Evolutionary conservation across 495 filamentous ascomycete species (phyloP).

Genomic region (Penicillium arizonense): DNA sequence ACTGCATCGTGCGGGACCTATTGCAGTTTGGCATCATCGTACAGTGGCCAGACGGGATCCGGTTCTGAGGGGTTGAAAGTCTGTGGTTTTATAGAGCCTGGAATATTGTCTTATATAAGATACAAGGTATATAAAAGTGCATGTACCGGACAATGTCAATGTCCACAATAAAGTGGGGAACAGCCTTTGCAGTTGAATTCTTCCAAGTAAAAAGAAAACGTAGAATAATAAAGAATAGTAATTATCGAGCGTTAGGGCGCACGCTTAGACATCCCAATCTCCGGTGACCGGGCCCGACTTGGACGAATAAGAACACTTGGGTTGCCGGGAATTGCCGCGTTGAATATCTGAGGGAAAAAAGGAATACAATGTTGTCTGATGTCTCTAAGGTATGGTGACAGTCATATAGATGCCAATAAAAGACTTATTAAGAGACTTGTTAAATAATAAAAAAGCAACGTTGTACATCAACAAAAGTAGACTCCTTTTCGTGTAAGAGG

Average conservation of each 20-base stretch:
- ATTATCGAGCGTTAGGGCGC: not conserved
- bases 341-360: not conserved
- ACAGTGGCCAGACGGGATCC: not conserved
- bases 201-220: not conserved
- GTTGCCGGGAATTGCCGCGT: slow-evolving; percentile 25
- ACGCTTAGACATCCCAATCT: slow-evolving; percentile 27
- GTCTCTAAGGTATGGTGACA: no score
- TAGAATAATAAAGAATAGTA: slow-evolving; percentile 1
- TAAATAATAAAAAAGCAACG: not conserved
- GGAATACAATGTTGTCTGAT: not conserved
- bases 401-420: no score
- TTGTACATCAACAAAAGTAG: not conserved
- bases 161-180: not conserved
- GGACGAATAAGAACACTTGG: slow-evolving; percentile 9
- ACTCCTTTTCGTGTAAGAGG: not conserved
- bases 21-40: slow-evolving; percentile 15
- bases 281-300: slow-evolving; percentile 18
- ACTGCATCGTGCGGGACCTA: slow-evolving; percentile 12
- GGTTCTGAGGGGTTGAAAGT: no score
- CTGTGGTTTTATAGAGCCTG: no score
- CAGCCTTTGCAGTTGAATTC: no score
- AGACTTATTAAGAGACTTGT: not conserved
- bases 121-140: not conserved
- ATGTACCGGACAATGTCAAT: not conserved
- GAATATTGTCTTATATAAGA: no score